Evolutionary conservation across 345 rosid species (phyloP).

Genomic region (Eucalyptus globulus): DNA sequence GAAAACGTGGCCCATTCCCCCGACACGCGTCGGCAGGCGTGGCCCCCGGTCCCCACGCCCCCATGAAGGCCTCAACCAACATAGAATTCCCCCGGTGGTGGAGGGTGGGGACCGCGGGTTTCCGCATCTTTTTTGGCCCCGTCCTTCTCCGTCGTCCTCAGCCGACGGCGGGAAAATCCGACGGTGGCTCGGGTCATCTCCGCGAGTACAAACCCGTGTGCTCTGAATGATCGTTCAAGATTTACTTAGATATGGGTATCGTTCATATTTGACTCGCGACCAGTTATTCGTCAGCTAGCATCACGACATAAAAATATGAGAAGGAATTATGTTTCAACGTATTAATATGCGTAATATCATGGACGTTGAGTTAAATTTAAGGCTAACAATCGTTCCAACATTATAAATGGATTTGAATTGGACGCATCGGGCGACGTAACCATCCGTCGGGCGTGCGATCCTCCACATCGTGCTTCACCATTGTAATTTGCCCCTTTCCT

Average conservation of each 20-base stretch:
- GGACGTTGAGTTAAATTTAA: too few relatives aligned
- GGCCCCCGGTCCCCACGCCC: background rate
- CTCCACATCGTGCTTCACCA: background rate
- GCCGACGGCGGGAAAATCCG: background rate
- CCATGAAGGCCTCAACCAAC: background rate
- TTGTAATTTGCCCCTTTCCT: background rate
- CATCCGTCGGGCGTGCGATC: background rate
- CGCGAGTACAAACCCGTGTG: rapidly evolving
- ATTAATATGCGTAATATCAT: background rate
- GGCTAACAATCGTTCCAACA: background rate
- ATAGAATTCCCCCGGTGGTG: background rate
- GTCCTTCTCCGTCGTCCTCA: background rate
- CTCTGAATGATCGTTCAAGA: background rate
- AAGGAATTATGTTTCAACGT: rapidly evolving
- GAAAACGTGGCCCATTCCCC: background rate
- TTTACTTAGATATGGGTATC: rapidly evolving
- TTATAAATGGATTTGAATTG: background rate
- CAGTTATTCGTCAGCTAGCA: rapidly evolving
- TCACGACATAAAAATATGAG: rapidly evolving
- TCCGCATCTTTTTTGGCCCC: background rate
- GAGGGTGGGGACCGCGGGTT: background rate
- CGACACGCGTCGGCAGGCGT: background rate
- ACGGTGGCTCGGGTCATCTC: background rate
- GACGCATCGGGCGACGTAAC: background rate
- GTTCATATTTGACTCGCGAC: rapidly evolving